Percentiles rank a stretch among this genome's conserved stretches.
Evolutionary conservation across 441 rosid genomes (phyloP).

Genomic region (Jatropha multifida): DNA sequence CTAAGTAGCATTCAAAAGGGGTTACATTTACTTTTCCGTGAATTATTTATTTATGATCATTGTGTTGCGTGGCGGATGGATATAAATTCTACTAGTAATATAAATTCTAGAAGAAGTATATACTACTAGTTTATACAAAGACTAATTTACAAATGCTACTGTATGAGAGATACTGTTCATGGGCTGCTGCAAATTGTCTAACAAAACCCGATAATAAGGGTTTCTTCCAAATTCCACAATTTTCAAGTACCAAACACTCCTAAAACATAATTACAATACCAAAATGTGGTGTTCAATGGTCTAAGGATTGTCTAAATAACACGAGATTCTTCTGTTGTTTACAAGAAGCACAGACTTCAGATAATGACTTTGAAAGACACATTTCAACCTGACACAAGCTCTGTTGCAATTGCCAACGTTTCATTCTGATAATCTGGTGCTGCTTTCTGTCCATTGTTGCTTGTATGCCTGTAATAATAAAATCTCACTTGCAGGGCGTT

Average conservation of each 20-base stretch:
- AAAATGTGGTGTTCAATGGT: conserved; percentile 17
- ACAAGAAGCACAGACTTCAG: conserved; percentile 15
- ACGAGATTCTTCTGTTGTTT: conserved; percentile 14
- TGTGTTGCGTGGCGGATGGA: neutral
- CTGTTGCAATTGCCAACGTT: conserved; percentile 3
- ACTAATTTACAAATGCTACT: conserved; percentile 29
- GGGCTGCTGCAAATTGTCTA: conserved; percentile 11
- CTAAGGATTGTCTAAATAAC: conserved; percentile 3
- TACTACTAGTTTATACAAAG: conserved; percentile 16
- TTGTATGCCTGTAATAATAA: neutral
- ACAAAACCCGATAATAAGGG: conserved; percentile 14
- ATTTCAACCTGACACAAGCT: neutral
- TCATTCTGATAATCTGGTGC: conserved; percentile 5
- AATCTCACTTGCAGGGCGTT: conserved; percentile 8
- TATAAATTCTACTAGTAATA: neutral
- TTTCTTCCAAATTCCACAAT: conserved; percentile 21
- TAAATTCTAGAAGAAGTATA: conserved; percentile 2
- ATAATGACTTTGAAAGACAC: neutral
- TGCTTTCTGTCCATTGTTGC: conserved; percentile 14
- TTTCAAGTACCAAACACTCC: conserved; percentile 28
- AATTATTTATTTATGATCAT: too few species aligned
- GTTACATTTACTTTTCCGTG: too few species aligned
- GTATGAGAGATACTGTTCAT: conserved; percentile 5
- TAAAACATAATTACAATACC: conserved; percentile 15
- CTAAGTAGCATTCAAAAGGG: too few species aligned